Base-by-base conservation (phyloP, 2,329 filamentous ascomycete genomes). In the Neoarthrinium moseri region DNA sequence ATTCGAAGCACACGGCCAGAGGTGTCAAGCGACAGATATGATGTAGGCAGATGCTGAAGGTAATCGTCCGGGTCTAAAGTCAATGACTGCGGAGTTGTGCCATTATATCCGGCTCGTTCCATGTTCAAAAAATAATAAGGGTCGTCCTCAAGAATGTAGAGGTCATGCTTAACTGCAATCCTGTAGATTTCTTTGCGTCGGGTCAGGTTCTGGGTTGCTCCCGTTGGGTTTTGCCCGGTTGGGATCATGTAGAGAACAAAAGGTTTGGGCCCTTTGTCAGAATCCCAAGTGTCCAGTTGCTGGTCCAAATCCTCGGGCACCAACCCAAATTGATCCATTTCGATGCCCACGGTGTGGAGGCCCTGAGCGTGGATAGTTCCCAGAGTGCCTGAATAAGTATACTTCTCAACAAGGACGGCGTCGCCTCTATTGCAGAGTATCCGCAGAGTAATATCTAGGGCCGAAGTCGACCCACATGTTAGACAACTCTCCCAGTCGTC, bases 91-190 rank as follows among this genome's bases (percentile, higher is more conserved):
- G n/a, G n/a, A n/a, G n/a, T n/a, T n/a, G n/a, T n/a, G 2, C 15
- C n/a, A n/a, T 12, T 7, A 7, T 7, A 6, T 10, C 32, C 35
- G 18, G 21, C 6, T 5, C 13, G 11, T n/a, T 39, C 24, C 70
- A 83, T 80, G 56, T 89, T 85, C 32, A 89, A 73, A 70, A 88
- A 89, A 65, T 87, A 89, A 67, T 89, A 89, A 3, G 86, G 86
- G 53, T 89, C 86, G 57, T 89, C 86, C 68, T 89, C 86, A 50
- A 89, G 65, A 59, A 89, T 86, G 64, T 78, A 80, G 43, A 88
- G 55, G 60, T 89, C 83, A 63, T 89, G 84, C 66, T 86, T 86
- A 62, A 85, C 84, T 6, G 80, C 80, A 15, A 88, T 70, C 41
- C 72, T 73, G 67, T 89, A 88, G 46, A 89, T 73, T 21, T 74